Percentiles rank a stretch among this genome's conserved stretches.
Evolutionary conservation across 208 protist species (phyloP).

Genomic region (Wallacemonas sp.): DNA sequence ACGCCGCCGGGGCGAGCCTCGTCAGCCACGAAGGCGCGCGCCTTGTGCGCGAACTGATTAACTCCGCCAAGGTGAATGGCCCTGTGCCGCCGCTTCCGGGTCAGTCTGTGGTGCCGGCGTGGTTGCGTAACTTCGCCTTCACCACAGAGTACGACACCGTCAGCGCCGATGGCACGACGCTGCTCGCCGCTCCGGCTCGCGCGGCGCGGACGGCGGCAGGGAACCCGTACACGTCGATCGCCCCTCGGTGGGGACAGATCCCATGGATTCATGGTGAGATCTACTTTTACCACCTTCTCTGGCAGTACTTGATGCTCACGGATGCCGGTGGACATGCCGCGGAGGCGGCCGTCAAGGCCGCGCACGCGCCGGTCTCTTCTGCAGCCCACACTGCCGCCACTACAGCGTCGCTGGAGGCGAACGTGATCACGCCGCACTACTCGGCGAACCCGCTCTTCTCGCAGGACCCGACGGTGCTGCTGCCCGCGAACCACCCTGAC

Average conservation of each 20-base stretch:
- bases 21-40: conserved; percentile 15
- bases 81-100: conserved; percentile 70
- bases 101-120: conserved; percentile 52
- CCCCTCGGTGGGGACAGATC: conserved; percentile 81
- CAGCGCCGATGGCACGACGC: conserved; percentile 16
- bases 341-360: conserved; percentile 1
- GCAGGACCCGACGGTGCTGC: conserved; percentile 31
- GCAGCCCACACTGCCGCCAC: not conserved
- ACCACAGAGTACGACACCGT: conserved; percentile 35
- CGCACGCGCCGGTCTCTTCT: not conserved
- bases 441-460: conserved; percentile 54
- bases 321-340: conserved; percentile 19
- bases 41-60: conserved; percentile 42
- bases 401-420: conserved; percentile 22
- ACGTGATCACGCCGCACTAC: conserved; percentile 62
- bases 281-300: conserved; percentile 87
- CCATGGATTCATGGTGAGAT: conserved; percentile 92
- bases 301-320: conserved; percentile 75
- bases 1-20: not conserved
- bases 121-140: conserved; percentile 78
- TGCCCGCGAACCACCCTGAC: not conserved
- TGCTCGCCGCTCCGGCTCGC: not conserved
- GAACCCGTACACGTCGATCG: conserved; percentile 18
- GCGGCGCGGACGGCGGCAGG: not conserved
- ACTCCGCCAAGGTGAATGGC: conserved; percentile 38